Conservation (phyloP, 257 asterid genomes). For the Fraxinus americana region DNA sequence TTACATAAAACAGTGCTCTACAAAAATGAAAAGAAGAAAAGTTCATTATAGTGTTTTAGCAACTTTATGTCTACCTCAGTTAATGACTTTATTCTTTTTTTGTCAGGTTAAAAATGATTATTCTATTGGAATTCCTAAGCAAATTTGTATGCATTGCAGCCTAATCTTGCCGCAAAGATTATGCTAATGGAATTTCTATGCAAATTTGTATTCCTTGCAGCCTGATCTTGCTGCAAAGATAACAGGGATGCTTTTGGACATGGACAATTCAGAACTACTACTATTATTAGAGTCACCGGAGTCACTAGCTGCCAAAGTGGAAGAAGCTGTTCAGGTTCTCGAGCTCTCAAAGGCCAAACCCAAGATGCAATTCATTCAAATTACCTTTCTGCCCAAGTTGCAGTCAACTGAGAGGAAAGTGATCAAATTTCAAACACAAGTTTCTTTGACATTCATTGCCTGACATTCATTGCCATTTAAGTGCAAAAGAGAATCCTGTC, state of each 20-base stretch:
- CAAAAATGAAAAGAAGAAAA: too few species aligned
- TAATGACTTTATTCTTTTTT: too few species aligned
- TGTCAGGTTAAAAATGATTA: too few species aligned
- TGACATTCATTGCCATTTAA: neutral
- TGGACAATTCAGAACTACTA: constrained; percentile 78
- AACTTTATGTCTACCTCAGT: neutral
- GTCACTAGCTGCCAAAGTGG: constrained; percentile 64
- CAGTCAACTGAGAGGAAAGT: constrained; percentile 44
- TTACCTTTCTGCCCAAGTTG: constrained; percentile 56
- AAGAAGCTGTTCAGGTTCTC: constrained; percentile 75
- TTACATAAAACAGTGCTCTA: too few species aligned
- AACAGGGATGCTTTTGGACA: constrained; percentile 93
- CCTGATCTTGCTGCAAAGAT: constrained; percentile 76
- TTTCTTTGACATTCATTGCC: neutral
- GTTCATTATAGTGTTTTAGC: too few species aligned
- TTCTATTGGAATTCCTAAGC: neutral
- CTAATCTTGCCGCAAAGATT: too few species aligned
- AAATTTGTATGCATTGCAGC: too few species aligned
- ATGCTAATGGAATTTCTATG: neutral
- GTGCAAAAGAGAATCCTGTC: neutral
- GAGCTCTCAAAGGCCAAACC: constrained; percentile 54
- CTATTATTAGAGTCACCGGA: constrained; percentile 73
- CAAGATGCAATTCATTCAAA: constrained; percentile 53
- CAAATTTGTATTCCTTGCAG: constrained; percentile 39
- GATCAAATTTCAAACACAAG: neutral